Conservation (phyloP, 495 filamentous ascomycete genomes). For the Podospora pseudoanserina region DNA sequence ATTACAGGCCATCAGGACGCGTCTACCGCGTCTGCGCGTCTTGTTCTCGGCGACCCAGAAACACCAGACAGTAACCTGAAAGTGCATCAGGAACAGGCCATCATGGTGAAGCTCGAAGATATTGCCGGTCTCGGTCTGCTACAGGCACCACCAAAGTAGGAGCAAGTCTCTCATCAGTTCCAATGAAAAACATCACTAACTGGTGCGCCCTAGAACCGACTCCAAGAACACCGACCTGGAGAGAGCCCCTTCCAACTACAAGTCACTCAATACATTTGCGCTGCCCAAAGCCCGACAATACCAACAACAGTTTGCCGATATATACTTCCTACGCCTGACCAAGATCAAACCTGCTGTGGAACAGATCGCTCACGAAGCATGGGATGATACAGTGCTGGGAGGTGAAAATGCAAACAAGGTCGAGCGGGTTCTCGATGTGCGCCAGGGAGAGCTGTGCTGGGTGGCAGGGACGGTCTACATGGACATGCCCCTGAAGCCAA, state of each 20-base stretch:
- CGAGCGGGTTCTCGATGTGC: slow-evolving; percentile 87
- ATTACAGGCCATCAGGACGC: background rate
- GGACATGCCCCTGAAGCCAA: slow-evolving; percentile 95
- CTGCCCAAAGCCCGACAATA: slow-evolving; percentile 74
- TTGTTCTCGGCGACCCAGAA: background rate
- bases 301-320: slow-evolving; percentile 91
- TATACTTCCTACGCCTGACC: slow-evolving; percentile 91
- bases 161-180: slow-evolving; percentile 17
- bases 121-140: slow-evolving; percentile 26
- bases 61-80: background rate
- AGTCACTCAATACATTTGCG: slow-evolving; percentile 66
- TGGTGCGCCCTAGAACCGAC: background rate
- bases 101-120: slow-evolving; percentile 36
- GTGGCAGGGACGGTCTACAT: slow-evolving; percentile 92
- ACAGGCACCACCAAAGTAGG: slow-evolving; percentile 25
- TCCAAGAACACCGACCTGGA: slow-evolving; percentile 7
- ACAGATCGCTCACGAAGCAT: slow-evolving; percentile 65
- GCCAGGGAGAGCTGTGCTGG: slow-evolving; percentile 95
- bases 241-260: slow-evolving; percentile 62
- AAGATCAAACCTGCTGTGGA: slow-evolving; percentile 84
- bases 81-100: background rate
- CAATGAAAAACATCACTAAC: background rate
- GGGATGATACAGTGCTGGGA: slow-evolving; percentile 75
- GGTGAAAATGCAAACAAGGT: slow-evolving; percentile 70
- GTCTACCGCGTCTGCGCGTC: slow-evolving; percentile 17